Base-by-base conservation (phyloP, 371 early-diverging fungal species). In the Apophysomyces ossiformis region DNA sequence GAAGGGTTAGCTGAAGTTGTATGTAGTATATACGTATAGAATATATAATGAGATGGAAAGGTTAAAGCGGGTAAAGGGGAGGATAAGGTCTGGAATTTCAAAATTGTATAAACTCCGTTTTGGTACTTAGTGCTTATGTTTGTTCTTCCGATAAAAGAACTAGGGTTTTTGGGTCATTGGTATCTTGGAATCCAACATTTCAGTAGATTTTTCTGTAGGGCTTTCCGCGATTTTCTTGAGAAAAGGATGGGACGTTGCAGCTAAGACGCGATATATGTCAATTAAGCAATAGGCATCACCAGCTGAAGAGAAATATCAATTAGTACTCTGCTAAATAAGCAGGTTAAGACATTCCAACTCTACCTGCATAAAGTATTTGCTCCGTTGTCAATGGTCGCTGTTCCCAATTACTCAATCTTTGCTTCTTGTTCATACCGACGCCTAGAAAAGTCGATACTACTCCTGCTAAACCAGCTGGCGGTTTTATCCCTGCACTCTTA, bases 401-500 rank as follows among this genome's bases (percentile, higher is more conserved):
- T 47, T 83, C 83, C 83, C 83, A 83, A 46, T 83, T 80, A 60
- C 83, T 83, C 6, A 80, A 16, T 38, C 77, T 79, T 61, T 83
- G 83, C n/a, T 77, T 73, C 58, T 83, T 83, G 57, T 80, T 78
- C 57, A 83, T 58, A 0, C 61, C 26, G 1, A 69, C 67, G 35
- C 68, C 72, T 36, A 80, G 61, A 36, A 75, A 80, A 3, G 65
- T 57, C 7, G 61, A 26, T 0, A 78, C 73, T 0, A 76, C 73
- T 16, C 83, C 83, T 32, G 73, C 60, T 18, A 83, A 60, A 4
- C 83, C 83, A 37, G 77, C 78, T 3, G 64, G 32, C 4, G 72
- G 58, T 8, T 65, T 41, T 8, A 18, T 41, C 0, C 69, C 75
- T 26, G 50, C 13, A 6, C 67, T 45, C 1, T 59, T 35, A 6